Conservation (phyloP, 768 basidiomycete species). For the Paxillus involutus region DNA sequence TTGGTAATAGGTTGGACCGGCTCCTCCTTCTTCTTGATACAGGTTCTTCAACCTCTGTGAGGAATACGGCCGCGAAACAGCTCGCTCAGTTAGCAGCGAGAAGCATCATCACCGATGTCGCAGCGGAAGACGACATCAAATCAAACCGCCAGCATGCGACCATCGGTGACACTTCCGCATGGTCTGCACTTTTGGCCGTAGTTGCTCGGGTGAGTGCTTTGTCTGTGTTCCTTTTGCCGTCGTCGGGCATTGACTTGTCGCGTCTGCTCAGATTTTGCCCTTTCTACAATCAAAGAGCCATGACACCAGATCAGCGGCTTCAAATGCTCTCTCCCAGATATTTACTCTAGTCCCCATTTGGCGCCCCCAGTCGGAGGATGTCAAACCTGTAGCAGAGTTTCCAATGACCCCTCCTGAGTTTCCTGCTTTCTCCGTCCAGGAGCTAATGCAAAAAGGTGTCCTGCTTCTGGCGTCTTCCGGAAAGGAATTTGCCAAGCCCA, state of each 20-base stretch:
- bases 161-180: constrained; percentile 69
- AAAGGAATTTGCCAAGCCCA: constrained; percentile 81
- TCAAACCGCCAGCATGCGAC: constrained; percentile 53
- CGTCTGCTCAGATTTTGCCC: constrained; percentile 69
- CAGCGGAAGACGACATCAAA: constrained; percentile 79
- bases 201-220: constrained; percentile 69
- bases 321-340: constrained; percentile 84
- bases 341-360: constrained; percentile 83
- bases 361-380: constrained; percentile 39
- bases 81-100: constrained; percentile 89
- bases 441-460: constrained; percentile 72
- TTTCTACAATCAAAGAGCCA: constrained; percentile 89
- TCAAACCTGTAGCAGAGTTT: constrained; percentile 26
- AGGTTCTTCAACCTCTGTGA: constrained; percentile 85
- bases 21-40: constrained; percentile 94
- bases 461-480: constrained; percentile 90
- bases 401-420: constrained; percentile 51
- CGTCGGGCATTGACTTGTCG: neutral
- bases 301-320: constrained; percentile 89
- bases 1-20: constrained; percentile 78
- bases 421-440: constrained; percentile 72
- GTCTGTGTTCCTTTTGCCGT: neutral
- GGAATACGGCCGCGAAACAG: constrained; percentile 96
- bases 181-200: constrained; percentile 89
- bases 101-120: constrained; percentile 79